Evolutionary conservation across 108 stramenopile species (phyloP).

Genomic region (Nannochloropsis salina): DNA sequence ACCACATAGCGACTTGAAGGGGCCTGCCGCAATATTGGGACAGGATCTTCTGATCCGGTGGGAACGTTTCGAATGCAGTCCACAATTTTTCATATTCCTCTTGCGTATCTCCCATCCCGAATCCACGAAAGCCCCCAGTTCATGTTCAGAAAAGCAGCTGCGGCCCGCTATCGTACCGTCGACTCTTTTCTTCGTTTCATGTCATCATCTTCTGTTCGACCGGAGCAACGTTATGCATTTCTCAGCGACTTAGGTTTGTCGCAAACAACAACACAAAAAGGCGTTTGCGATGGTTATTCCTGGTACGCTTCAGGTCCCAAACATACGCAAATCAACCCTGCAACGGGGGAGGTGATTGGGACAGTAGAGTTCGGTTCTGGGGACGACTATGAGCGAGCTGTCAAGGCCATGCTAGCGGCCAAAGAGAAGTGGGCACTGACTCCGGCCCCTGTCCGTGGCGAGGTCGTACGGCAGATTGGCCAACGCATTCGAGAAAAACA

Average conservation of each 20-base stretch:
- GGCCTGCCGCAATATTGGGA: too few species aligned
- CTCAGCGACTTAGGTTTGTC: neutral
- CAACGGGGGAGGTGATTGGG: conserved; percentile 43
- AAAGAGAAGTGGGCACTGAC: conserved; percentile 37
- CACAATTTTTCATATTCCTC: too few species aligned
- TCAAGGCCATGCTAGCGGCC: conserved; percentile 27
- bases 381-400: conserved; percentile 41
- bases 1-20: too few species aligned
- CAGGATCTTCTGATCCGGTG: too few species aligned
- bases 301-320: conserved; percentile 32
- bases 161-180: too few species aligned
- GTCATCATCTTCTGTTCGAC: too few species aligned
- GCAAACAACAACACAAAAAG: neutral
- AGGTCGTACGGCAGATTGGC: conserved; percentile 53
- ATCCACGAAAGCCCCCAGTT: too few species aligned
- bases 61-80: too few species aligned
- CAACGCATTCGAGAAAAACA: conserved; percentile 41
- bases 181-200: too few species aligned
- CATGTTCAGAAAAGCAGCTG: too few species aligned
- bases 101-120: too few species aligned
- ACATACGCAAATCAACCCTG: conserved; percentile 30
- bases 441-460: conserved; percentile 51
- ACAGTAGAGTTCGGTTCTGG: conserved; percentile 31
- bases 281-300: conserved; percentile 10
- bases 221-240: neutral